A percentile compares a stretch with the other conserved stretches of the same genome.
Evolutionary conservation across 2,329 filamentous ascomycete genomes (phyloP).

Genomic region (Diaporthe helianthi): DNA sequence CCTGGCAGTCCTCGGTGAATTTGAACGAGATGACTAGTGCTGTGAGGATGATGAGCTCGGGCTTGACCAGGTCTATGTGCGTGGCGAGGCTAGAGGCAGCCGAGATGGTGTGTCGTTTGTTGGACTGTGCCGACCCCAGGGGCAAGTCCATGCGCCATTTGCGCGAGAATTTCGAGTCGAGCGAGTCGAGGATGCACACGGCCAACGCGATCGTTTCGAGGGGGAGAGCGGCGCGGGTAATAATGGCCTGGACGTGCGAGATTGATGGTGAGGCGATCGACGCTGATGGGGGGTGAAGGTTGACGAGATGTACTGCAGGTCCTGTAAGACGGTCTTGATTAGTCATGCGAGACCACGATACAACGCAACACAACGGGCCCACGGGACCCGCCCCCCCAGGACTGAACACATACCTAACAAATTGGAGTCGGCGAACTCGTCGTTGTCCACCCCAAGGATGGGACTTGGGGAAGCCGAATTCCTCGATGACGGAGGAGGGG

Average conservation of each 20-base stretch:
- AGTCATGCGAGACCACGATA: constrained; percentile 37
- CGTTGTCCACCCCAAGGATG: constrained; percentile 51
- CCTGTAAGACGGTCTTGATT: constrained; percentile 49
- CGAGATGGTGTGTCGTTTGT: constrained; percentile 58
- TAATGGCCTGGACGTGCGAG: constrained; percentile 65
- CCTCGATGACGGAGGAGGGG: constrained; percentile 65
- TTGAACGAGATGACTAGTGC: constrained; percentile 71
- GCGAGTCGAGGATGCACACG: constrained; percentile 71
- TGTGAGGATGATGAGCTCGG: constrained; percentile 69
- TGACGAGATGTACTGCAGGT: constrained; percentile 70
- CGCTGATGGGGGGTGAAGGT: constrained; percentile 69
- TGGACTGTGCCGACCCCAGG: constrained; percentile 44
- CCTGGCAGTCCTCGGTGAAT: constrained; percentile 67
- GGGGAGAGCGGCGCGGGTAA: constrained; percentile 63
- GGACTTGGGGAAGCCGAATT: constrained; percentile 54
- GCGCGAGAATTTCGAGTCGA: constrained; percentile 67
- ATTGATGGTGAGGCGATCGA: constrained; percentile 66
- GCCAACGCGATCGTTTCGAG: constrained; percentile 69
- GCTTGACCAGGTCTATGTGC: constrained; percentile 67
- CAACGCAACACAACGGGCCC: constrained; percentile 37
- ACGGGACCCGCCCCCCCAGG: constrained; percentile 35
- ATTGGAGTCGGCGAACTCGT: constrained; percentile 51
- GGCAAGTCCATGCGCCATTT: constrained; percentile 68
- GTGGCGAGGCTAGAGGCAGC: constrained; percentile 42
- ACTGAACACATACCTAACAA: constrained; percentile 47